Conservation (phyloP, 257 asterid species). For the Przewalskia tangutica region DNA sequence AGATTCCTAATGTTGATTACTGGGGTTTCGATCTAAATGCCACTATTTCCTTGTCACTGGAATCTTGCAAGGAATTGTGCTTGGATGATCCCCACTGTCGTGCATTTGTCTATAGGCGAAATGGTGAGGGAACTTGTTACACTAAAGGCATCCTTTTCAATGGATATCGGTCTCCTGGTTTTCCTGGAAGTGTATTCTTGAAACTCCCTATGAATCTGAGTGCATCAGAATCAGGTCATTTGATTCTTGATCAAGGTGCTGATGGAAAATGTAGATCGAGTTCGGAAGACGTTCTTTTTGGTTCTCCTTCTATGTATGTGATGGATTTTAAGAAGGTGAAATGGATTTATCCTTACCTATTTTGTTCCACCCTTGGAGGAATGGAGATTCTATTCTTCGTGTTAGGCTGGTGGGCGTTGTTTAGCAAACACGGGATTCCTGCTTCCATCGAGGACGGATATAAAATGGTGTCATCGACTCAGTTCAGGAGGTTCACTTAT, state of each 20-base stretch:
- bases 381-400: constrained; percentile 13
- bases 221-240: constrained; percentile 7
- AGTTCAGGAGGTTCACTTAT: constrained; percentile 20
- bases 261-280: neutral
- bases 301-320: constrained; percentile 13
- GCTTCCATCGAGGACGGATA: constrained; percentile 21
- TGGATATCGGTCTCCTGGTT: constrained; percentile 41
- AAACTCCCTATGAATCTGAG: constrained; percentile 34
- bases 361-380: constrained; percentile 12
- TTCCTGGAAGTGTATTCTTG: constrained; percentile 36
- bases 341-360: constrained; percentile 25
- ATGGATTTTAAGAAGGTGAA: neutral
- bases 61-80: constrained; percentile 30
- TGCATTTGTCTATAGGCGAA: constrained; percentile 42
- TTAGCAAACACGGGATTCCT: constrained; percentile 15
- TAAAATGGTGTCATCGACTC: constrained; percentile 16
- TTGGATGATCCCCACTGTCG: constrained; percentile 25
- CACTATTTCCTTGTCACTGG: constrained; percentile 16
- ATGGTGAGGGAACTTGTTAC: constrained; percentile 39
- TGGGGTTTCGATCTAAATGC: constrained; percentile 50
- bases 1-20: constrained; percentile 45
- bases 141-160: constrained; percentile 44
- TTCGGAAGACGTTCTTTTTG: neutral
- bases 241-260: constrained; percentile 18
- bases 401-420: constrained; percentile 27